phyloP scores from a whole-genome alignment of 2,329 filamentous ascomycete species.

The Stagonosporopsis rhizophila region DNA sequence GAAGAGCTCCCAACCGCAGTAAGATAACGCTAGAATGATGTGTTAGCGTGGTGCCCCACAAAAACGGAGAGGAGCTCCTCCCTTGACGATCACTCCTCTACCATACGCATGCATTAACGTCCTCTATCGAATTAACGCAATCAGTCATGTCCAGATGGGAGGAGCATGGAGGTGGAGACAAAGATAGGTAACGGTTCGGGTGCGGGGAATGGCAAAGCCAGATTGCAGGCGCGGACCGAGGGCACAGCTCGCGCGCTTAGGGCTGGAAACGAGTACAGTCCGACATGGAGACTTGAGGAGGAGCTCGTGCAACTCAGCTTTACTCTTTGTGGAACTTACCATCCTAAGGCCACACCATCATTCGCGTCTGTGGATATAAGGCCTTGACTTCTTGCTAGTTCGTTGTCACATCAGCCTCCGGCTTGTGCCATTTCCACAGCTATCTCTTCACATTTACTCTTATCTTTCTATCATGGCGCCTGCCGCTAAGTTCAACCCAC shows the following conservation, averaged over 20 bases:
- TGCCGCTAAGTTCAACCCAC: constrained; percentile 28
- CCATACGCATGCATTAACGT: not conserved
- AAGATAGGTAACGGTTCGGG: constrained; percentile 3
- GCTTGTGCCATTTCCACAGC: not conserved
- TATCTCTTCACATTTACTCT: not conserved
- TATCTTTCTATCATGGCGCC: constrained; percentile 25
- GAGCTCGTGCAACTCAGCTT: constrained; percentile 6
- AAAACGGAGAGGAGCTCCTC: constrained; percentile 24
- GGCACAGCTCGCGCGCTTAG: not conserved
- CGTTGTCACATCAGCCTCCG: not conserved
- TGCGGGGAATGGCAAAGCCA: constrained; percentile 2
- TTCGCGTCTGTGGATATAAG: constrained; percentile 7
- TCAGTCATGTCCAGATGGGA: not conserved
- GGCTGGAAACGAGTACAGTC: not conserved
- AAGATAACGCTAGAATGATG: not conserved
- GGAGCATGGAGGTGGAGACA: constrained; percentile 1
- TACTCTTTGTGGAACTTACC: not conserved
- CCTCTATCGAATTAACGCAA: not conserved
- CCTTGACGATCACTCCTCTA: constrained; percentile 7
- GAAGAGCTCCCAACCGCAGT: constrained; percentile 5
- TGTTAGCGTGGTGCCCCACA: constrained; percentile 5
- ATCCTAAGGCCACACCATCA: not conserved
- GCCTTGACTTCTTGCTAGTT: not conserved
- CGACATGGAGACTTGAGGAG: constrained; percentile 1
- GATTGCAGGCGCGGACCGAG: not conserved